These are phyloP conservation scores for Ceratocystis variospora DNA, from an alignment of 2,329 filamentous ascomycete genomes.

Conservation along the genomic window DNA sequence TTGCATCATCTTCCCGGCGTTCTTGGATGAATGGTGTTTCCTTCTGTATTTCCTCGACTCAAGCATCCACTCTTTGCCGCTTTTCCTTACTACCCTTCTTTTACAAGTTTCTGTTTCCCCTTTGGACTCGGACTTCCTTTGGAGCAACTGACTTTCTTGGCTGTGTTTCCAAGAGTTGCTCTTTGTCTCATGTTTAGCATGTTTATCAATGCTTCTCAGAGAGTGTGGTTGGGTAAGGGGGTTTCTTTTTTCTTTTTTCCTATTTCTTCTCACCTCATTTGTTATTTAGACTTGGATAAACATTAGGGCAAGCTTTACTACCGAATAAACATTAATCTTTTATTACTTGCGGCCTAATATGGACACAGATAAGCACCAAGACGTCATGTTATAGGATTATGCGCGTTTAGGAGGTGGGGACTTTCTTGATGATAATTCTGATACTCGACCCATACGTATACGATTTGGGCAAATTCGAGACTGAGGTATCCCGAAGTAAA, in stretches of 20 bases:
- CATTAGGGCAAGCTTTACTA: constrained; percentile 8
- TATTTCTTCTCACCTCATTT: neutral
- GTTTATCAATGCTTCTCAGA: neutral
- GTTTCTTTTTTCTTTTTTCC: neutral
- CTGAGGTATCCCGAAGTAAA: no score
- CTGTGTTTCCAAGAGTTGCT: neutral
- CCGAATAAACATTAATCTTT: constrained; percentile 1
- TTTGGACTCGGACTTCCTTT: neutral
- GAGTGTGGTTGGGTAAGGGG: neutral
- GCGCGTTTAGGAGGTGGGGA: neutral
- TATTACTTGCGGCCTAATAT: neutral
- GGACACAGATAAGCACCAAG: neutral
- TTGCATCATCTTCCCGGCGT: neutral
- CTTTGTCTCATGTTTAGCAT: constrained; percentile 4
- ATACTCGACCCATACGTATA: no score
- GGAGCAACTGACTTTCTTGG: neutral
- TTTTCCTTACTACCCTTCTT: neutral
- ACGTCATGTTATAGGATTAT: neutral
- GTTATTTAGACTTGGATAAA: constrained; percentile 8
- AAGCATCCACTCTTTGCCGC: neutral
- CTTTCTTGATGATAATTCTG: no score
- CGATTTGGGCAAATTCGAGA: no score
- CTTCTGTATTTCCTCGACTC: neutral
- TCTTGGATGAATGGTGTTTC: neutral
- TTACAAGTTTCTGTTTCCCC: neutral